Base-by-base conservation (phyloP, 805 yeast genomes). In the Sugiyamaella chiloensis region DNA sequence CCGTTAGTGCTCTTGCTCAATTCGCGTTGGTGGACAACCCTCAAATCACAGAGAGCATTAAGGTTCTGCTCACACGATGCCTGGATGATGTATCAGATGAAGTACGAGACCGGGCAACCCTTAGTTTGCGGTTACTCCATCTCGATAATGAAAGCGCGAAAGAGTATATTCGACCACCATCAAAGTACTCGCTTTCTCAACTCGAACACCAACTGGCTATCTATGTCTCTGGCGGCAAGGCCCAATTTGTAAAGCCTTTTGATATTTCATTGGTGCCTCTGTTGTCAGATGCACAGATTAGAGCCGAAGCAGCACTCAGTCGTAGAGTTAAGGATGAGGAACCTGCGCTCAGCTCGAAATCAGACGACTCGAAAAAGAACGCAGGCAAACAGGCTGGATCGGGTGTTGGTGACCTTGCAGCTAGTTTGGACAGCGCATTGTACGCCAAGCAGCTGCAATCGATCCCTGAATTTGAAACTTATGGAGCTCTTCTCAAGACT, bases 21-120 rank as follows among this genome's bases (percentile, higher is more conserved):
- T 93, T 91, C 71, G 96, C 95, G 5, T 71, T 87, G 48, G 78
- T 83, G 35, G 72, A 75, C 43, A 95, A 89, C 56, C 78, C 76
- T 12, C 73, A 76, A 23, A 78, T 90, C 52, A 71, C 78, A 46
- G 74, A 76, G 53, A 84, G 89, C 46, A 85, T 91, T 58, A 75
- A 76, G 57, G 84, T 85, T 51, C 75, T 93, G 58, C 76, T 93
- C 57, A 75, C 76, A 51, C 82, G 97, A 70, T 88, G 96, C 57
- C 77, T 89, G 45, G 85, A 79, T 55, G 99, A 91, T 67, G 78
- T 75, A 39, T 96, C 91, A 65, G 99, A 91, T 68, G 99, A 91
- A 69, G 99, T 93, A 27, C 87, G 99, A 73, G 99, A 91, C 65
- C 83, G 99, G 65, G 97, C 99, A 7, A 85, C 95, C 2, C 73